Evolutionary conservation across 1,284 basidiomycete genomes (phyloP).

Genomic region (Phellinidium pouzarii): DNA sequence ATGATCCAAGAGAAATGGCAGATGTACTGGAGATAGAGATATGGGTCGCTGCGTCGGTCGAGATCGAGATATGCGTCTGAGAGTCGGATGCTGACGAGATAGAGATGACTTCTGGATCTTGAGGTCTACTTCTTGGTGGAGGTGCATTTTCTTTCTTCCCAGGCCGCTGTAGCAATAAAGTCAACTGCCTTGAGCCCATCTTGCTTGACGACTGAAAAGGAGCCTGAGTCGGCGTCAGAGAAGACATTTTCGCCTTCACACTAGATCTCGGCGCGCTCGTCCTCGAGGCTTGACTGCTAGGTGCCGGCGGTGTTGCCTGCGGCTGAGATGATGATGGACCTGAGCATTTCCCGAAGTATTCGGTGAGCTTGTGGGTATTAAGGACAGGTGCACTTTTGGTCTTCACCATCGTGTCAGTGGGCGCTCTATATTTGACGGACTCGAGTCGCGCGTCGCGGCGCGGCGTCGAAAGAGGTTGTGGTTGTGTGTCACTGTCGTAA

Average conservation of each 20-base stretch:
- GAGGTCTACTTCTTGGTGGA: not conserved
- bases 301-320: not conserved
- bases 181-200: not conserved
- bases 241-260: not conserved
- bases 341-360: conserved; percentile 7
- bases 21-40: conserved; percentile 4
- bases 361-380: conserved; percentile 12
- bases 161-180: not conserved
- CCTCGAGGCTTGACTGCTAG: not conserved
- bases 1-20: not conserved
- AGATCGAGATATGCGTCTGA: conserved; percentile 12
- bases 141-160: conserved; percentile 17
- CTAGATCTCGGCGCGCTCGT: not conserved
- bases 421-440: no score
- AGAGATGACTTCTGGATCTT: conserved; percentile 11
- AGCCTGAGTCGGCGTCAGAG: not conserved
- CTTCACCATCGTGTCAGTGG: conserved; percentile 9
- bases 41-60: not conserved
- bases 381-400: not conserved
- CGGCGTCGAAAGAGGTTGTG: no score
- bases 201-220: not conserved
- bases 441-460: no score
- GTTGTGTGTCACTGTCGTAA: no score
- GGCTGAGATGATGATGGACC: not conserved
- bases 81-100: conserved; percentile 13